Evolutionary conservation across 129 eudicot genomes (phyloP).

Genomic region (Pittosporum tobira): DNA sequence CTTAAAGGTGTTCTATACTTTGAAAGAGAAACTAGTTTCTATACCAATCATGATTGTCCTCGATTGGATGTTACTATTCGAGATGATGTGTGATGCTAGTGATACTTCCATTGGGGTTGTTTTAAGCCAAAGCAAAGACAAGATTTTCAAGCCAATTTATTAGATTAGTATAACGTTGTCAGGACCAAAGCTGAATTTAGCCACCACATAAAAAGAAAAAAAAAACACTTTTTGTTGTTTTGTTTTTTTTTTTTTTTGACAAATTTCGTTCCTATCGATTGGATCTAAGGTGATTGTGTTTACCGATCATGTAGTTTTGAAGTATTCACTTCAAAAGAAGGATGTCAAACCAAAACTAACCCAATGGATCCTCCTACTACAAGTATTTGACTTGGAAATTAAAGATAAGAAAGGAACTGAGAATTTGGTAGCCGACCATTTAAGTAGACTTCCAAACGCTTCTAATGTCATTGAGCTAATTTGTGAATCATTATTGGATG

Average conservation of each 20-base stretch:
- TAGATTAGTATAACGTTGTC: not conserved
- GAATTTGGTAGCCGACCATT: too few relatives aligned
- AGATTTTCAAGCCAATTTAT: not conserved
- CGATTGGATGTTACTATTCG: not conserved
- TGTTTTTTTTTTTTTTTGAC: not conserved
- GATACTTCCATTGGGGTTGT: not conserved
- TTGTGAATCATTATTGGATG: not conserved
- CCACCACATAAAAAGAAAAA: conserved; percentile 3
- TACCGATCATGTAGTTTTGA: too few relatives aligned
- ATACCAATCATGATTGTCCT: not conserved
- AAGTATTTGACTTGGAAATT: too few relatives aligned
- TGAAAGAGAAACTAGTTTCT: too few relatives aligned
- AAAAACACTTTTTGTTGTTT: not conserved
- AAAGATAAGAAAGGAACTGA: too few relatives aligned
- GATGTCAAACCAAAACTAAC: not conserved
- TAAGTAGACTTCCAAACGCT: too few relatives aligned
- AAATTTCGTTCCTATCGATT: not conserved
- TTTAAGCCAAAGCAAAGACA: not conserved
- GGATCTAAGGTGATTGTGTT: not conserved
- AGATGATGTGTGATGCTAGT: not conserved
- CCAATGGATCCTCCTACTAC: too few relatives aligned
- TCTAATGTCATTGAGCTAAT: not conserved
- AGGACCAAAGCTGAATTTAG: not conserved
- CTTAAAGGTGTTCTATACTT: too few relatives aligned
- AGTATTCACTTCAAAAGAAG: conserved; percentile 1